These are phyloP conservation scores for Cantharellus anzutake DNA, from an alignment of 768 basidiomycete genomes.

Conservation along the genomic window DNA sequence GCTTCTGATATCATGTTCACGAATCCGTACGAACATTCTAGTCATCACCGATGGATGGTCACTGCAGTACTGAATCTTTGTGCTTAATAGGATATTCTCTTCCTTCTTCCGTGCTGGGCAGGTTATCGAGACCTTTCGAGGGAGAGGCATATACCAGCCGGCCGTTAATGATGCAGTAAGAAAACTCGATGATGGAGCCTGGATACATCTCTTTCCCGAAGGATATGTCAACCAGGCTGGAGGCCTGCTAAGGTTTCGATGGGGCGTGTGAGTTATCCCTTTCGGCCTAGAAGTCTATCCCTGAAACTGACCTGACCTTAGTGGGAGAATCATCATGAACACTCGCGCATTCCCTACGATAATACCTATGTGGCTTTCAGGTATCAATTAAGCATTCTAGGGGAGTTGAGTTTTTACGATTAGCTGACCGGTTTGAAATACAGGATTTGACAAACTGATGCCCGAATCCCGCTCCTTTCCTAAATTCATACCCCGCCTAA, in stretches of 20 bases:
- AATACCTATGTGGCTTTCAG: constrained; percentile 90
- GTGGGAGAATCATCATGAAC: constrained; percentile 71
- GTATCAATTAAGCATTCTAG: constrained; percentile 15
- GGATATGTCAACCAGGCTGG: constrained; percentile 63
- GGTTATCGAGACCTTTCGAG: constrained; percentile 81
- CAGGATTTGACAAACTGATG: constrained; percentile 79
- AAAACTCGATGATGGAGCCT: constrained; percentile 61
- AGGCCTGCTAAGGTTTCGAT: constrained; percentile 64
- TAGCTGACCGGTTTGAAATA: not conserved
- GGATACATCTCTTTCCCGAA: constrained; percentile 87
- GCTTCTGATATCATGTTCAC: constrained; percentile 92
- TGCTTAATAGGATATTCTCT: constrained; percentile 42
- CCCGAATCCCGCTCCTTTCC: constrained; percentile 67
- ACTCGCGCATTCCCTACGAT: constrained; percentile 45
- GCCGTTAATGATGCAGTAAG: constrained; percentile 71
- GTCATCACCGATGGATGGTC: not conserved
- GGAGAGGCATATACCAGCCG: constrained; percentile 73
- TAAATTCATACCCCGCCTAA: constrained; percentile 44
- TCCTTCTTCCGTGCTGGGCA: constrained; percentile 79
- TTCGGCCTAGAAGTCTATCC: not conserved
- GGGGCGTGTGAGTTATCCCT: constrained; percentile 63
- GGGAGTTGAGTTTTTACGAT: not conserved
- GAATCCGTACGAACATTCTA: constrained; percentile 42
- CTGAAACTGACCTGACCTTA: constrained; percentile 16
- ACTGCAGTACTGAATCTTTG: not conserved